Evolutionary conservation across 2,329 filamentous ascomycete species (phyloP).

Genomic region (Didymosphaeria variabile): DNA sequence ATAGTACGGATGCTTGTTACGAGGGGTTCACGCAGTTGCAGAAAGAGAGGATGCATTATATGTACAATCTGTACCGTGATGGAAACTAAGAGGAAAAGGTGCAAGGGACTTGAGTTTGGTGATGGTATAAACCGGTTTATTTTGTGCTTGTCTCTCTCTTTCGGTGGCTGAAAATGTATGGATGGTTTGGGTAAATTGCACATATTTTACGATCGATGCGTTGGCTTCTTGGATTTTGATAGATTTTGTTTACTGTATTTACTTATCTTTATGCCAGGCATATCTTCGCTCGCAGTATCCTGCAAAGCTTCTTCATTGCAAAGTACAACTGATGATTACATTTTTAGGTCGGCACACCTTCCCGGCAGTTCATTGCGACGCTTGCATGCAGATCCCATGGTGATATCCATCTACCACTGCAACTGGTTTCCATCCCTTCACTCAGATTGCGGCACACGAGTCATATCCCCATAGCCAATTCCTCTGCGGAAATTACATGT

Average conservation of each 20-base stretch:
- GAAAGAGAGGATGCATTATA: slow-evolving; percentile 59
- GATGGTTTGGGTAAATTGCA: slow-evolving; percentile 11
- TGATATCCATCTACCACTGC: background rate
- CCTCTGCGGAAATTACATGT: slow-evolving; percentile 1
- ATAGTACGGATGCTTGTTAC: slow-evolving; percentile 65
- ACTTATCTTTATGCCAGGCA: background rate
- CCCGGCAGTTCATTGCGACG: background rate
- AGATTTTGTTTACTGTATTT: background rate
- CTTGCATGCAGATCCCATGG: background rate
- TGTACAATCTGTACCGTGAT: slow-evolving; percentile 58
- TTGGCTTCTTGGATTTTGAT: background rate
- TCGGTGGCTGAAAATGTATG: background rate
- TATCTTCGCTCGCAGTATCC: background rate
- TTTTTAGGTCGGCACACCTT: background rate
- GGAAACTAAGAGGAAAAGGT: slow-evolving; percentile 35
- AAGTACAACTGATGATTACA: background rate
- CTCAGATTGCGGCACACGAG: background rate
- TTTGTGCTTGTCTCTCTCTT: background rate
- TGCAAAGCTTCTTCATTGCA: background rate
- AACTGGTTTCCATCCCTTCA: background rate
- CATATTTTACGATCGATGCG: slow-evolving; percentile 2
- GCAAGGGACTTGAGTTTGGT: background rate
- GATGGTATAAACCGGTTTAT: background rate
- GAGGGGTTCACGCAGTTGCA: slow-evolving; percentile 61
- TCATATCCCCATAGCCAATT: background rate